Evolutionary conservation across 2,329 filamentous ascomycete genomes (phyloP), one percentile per base, ranked within the genome.

Genomic region (Lachnum nothofagi): DNA sequence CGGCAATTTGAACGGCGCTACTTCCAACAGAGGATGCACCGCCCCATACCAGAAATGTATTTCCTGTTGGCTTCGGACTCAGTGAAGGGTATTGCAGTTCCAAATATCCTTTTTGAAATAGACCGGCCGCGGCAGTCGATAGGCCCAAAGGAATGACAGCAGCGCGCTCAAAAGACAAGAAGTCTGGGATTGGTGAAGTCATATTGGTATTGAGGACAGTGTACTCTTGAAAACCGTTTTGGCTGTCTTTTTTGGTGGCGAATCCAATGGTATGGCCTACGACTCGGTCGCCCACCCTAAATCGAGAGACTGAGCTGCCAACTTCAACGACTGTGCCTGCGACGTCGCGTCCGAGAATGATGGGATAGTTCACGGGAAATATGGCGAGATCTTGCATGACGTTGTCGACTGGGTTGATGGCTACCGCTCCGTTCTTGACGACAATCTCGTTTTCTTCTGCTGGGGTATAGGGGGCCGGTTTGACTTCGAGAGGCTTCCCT

Each of bases 1-100:
- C 62, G 1, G 69, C 71, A 4, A 75, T 62, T 49, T 75, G 72
- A 42, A 74, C 70, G 0, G 70, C 71, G 7, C 63, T 66, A 5
- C 35, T 34, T 16, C 55, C 55, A 3, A 56, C 51, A 16, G 40
- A 42, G 5, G 56, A 53, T 2, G 53, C 46, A 10, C 53, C 60
- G 6, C 54, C 57, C 35, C 55, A 60, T 31, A 61, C 0, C 70
- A 77, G 57, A 68, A 73, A 1, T 14, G 50, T 53, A 31, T 48
- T 41, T 2, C 38, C 37, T n/a, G 24, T 46, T 27, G 44, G 16
- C 19, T 27, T 25, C n/a, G 16, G 23, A 16, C 17, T 16, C 31
- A 33, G 17, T 20, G 34, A 14, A 29, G 44, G 44, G 17, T 41
- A n/a, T 24, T 47, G 35, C 4, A 42, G 34, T 3, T n/a, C 24